phyloP scores from a whole-genome alignment of 73 alveolate species.

The Stentor roeselii region DNA sequence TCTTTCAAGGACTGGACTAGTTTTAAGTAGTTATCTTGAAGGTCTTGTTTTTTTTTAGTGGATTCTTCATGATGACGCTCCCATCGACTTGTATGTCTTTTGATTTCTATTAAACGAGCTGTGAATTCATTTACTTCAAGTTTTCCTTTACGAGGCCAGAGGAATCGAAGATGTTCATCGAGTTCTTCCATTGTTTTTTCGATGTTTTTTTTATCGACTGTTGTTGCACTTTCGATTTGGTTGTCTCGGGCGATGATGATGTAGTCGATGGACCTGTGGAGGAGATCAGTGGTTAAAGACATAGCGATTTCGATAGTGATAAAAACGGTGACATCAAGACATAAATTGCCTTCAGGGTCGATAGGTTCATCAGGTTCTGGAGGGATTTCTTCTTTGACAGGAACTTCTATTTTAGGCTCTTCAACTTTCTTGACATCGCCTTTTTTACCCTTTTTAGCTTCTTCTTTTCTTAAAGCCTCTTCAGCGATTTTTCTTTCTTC shows the following conservation, averaged over 20 bases:
- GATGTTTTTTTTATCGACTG: constrained; percentile 63
- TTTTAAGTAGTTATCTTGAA: constrained; percentile 63
- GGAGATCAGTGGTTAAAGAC: constrained; percentile 42
- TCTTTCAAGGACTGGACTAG: constrained; percentile 56
- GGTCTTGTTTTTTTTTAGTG: constrained; percentile 55
- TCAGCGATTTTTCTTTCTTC: constrained; percentile 61
- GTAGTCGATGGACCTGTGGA: constrained; percentile 59
- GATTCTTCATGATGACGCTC: constrained; percentile 75
- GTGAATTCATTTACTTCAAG: constrained; percentile 91
- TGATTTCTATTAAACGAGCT: constrained; percentile 73
- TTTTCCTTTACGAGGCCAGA: constrained; percentile 95
- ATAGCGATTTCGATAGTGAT: constrained; percentile 52
- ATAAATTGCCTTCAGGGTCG: constrained; percentile 55
- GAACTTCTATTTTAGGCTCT: constrained; percentile 57
- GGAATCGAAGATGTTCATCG: constrained; percentile 83
- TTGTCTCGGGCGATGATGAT: constrained; percentile 42
- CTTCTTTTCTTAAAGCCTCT: constrained; percentile 59
- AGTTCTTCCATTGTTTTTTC: constrained; percentile 79
- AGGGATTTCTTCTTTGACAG: constrained; percentile 33
- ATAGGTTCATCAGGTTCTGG: constrained; percentile 43
- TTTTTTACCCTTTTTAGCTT: constrained; percentile 55
- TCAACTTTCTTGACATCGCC: constrained; percentile 52
- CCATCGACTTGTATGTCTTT: constrained; percentile 78
- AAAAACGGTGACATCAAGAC: constrained; percentile 61
- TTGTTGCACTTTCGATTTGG: constrained; percentile 48